Evolutionary conservation across 2,329 filamentous ascomycete species (phyloP), one percentile per base, ranked within the genome.

Genomic region (Stagonosporopsis tanaceti): DNA sequence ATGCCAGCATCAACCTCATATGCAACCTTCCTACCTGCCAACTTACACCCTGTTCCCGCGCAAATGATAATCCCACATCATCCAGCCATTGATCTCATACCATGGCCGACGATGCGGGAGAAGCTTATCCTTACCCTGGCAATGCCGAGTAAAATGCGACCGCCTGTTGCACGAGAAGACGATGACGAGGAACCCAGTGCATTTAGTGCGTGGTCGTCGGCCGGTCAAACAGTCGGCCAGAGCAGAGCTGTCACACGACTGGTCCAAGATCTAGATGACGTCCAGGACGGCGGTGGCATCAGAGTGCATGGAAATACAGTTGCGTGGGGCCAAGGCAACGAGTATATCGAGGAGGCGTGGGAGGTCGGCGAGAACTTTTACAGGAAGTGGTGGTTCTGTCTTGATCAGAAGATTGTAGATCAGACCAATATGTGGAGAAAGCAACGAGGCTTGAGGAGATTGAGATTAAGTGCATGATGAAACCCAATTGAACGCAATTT

Each of bases 371-470:
- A 87, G 69, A 65, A 79, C n/a, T 71, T 87, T 22, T 87, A 86
- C 69, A 79, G 82, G 69, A 78, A 80, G 38, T 87, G 85, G 85
- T 88, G 84, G 84, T 87, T 85, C 72, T 71, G 85, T 34, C 83
- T 87, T 66, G 85, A 87, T 64, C 68, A 77, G 8, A 75, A 76
- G 11, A 79, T 87, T 15, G 71, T 87, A n/a, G 79, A 81, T 41
- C 78, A 78, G 50, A 85, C 83, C 65, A 87, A 87, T 69, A 73
- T 77, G 47, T 79, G 80, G 78, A 77, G 84, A 59, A 75, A 64
- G 50, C 65, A 79, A 50, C 78, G 84, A 51, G 85, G 84, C 0
- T 78, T 67, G 35, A 42, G 47, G 14, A 48, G 53, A 37, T 47
- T 72, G 47, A 64, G 53, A 39, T 51, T 69, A 4, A 50, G 17